Evolutionary conservation across 2,329 filamentous ascomycete species (phyloP), one percentile per base, ranked within the genome.

Genomic region (Tolypocladium paradoxum): DNA sequence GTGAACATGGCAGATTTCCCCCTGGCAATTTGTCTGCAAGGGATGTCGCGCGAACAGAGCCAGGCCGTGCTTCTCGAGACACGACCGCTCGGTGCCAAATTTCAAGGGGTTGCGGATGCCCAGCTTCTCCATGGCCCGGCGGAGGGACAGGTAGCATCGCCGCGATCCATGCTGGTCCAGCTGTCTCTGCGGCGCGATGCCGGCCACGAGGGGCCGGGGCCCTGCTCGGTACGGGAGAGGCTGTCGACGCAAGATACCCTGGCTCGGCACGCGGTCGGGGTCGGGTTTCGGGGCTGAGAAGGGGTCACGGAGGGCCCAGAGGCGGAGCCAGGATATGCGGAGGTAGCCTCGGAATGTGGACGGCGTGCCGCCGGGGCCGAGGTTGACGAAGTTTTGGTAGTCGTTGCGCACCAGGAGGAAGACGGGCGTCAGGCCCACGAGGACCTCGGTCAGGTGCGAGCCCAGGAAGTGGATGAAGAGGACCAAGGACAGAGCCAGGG

Each of bases 1-100:
- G 68, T 95, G 90, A 12, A 89, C 81, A 66, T 95, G 90, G 61
- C 82, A 87, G 45, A 95, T 79, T 69, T 95, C 90, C n/a, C 88
- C 88, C 59, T 85, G 81, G 60, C 85, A 89, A 12, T 83, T 88
- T 33, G 81, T 78, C 63, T 85, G 85, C 57, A 85, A 73, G 0
- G 85, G 84, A 50, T 78, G 74, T 3, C 72, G 74, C 1, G 85
- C 79, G 67, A 92, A 93, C 0, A 95, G 76, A 0, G 85, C 88
- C 6, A 88, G 77, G 43, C 86, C 86, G 64, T 92, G 84, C 71
- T 91, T 92, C 68, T 93, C 89, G 59, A 93, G 84, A 63, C 87
- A 91, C 1, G 84, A 89, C 1, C 78, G 85, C 0, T 81, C 85
- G 9, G 83, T 80, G 62, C 75, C 78, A 53, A 86, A 74, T 18